Conservation (phyloP, 2,329 filamentous ascomycete species). For the Diaporthe australafricana region DNA sequence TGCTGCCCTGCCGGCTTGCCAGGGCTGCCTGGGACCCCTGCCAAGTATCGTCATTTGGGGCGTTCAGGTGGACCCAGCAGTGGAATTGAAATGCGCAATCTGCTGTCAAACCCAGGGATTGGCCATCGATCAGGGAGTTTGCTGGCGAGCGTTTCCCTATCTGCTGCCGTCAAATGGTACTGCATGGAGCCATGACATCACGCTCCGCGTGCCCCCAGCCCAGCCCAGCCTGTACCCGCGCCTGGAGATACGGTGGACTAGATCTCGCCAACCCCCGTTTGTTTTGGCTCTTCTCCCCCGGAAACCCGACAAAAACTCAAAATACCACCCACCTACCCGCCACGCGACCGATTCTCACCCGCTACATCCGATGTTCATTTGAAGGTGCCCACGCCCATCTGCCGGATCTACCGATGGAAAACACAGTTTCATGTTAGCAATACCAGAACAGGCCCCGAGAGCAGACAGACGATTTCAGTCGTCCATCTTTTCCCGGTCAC, state of each 20-base stretch:
- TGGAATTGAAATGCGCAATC: constrained; percentile 22
- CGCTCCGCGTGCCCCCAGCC: neutral
- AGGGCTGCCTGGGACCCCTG: neutral
- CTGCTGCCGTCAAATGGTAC: neutral
- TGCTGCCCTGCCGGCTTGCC: neutral
- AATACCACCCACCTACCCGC: neutral
- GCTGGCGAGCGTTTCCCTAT: neutral
- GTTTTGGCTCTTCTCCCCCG: neutral
- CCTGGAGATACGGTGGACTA: neutral
- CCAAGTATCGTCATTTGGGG: constrained; percentile 17
- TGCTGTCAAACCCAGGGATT: neutral
- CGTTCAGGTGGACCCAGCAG: neutral
- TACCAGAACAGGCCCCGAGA: neutral
- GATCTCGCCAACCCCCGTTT: neutral
- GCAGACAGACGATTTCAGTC: constrained; percentile 5
- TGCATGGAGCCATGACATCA: constrained; percentile 20
- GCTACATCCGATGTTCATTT: constrained; percentile 15
- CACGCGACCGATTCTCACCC: neutral
- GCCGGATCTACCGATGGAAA: neutral
- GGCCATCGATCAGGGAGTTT: neutral
- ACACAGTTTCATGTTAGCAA: neutral
- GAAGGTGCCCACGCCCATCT: neutral
- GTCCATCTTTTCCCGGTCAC: constrained; percentile 1
- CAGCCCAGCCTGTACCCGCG: neutral
- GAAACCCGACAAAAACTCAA: constrained; percentile 15